A percentile compares a stretch with the other conserved stretches of the same genome.
Conservation (phyloP, 202 grass and related monocot genomes). For the Brachypodium distachyon region DNA sequence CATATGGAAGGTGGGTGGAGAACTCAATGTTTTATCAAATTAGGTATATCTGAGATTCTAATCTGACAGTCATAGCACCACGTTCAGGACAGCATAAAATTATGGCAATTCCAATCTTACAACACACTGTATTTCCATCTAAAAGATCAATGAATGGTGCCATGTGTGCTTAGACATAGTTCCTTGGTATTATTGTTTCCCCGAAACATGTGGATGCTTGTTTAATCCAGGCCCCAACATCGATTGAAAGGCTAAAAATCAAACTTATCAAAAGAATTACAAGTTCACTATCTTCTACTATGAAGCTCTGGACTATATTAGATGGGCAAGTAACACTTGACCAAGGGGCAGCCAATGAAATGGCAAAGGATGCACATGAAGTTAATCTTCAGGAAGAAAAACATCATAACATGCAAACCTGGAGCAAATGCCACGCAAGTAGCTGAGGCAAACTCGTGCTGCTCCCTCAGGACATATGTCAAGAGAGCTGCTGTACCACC, state of each 20-base stretch:
- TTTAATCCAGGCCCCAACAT: not conserved
- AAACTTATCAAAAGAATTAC: not conserved
- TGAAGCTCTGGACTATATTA: not conserved
- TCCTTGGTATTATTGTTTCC: not conserved
- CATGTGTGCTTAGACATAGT: not conserved
- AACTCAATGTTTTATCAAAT: not conserved
- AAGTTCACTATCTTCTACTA: not conserved
- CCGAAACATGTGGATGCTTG: not conserved
- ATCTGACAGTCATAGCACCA: not conserved
- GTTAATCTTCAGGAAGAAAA: conserved; percentile 5
- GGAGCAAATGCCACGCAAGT: conserved; percentile 92
- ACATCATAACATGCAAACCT: conserved; percentile 41
- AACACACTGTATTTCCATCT: not conserved
- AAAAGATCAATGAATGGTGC: not conserved
- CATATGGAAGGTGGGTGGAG: not conserved
- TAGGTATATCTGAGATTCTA: not conserved
- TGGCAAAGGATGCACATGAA: not conserved
- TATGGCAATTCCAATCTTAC: not conserved
- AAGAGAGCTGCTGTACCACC: conserved; percentile 93
- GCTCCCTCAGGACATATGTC: conserved; percentile 88
- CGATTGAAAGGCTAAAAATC: not conserved
- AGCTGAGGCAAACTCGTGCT: conserved; percentile 66
- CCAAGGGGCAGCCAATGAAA: not conserved
- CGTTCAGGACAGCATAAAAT: not conserved
- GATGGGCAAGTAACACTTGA: not conserved